These are phyloP conservation scores for Talaromyces sp. DNA, from an alignment of 2,329 filamentous ascomycete genomes.

Conservation along the genomic window DNA sequence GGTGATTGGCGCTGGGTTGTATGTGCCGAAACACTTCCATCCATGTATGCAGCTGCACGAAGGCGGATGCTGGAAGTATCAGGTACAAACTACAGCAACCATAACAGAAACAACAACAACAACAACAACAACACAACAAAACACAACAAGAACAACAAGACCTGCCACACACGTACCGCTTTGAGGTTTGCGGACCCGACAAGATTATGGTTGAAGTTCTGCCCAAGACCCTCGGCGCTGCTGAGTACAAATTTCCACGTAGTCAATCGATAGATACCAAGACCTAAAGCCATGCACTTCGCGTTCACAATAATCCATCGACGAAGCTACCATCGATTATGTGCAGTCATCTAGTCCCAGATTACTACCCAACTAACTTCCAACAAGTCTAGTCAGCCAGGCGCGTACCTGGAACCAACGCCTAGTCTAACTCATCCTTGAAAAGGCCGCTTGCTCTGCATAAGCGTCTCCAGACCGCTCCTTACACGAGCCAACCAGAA, in stretches of 20 bases:
- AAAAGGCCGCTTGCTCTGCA: not conserved
- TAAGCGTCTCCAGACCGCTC: slow-evolving; percentile 18
- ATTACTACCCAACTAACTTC: slow-evolving; percentile 7
- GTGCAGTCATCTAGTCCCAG: not conserved
- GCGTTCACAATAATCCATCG: not conserved
- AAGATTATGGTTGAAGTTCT: not conserved
- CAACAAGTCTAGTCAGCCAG: not conserved
- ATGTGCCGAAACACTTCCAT: slow-evolving; percentile 10
- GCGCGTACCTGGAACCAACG: slow-evolving; percentile 1
- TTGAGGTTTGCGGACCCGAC: not conserved
- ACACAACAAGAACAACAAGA: slow-evolving; percentile 4
- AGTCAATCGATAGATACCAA: not conserved
- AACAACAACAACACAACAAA: not conserved
- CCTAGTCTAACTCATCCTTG: not conserved
- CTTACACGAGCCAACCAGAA: slow-evolving; percentile 2
- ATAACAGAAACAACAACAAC: not conserved
- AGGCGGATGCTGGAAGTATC: slow-evolving; percentile 1
- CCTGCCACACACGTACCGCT: not conserved
- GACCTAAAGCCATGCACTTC: not conserved
- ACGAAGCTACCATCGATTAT: not conserved
- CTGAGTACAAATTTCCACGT: not conserved
- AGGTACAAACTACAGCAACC: not conserved
- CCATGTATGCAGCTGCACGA: not conserved
- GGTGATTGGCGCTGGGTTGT: not conserved
- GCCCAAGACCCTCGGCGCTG: not conserved